Base-by-base conservation (phyloP, 768 basidiomycete species). In the Phlebiopsis flavidoalba region DNA sequence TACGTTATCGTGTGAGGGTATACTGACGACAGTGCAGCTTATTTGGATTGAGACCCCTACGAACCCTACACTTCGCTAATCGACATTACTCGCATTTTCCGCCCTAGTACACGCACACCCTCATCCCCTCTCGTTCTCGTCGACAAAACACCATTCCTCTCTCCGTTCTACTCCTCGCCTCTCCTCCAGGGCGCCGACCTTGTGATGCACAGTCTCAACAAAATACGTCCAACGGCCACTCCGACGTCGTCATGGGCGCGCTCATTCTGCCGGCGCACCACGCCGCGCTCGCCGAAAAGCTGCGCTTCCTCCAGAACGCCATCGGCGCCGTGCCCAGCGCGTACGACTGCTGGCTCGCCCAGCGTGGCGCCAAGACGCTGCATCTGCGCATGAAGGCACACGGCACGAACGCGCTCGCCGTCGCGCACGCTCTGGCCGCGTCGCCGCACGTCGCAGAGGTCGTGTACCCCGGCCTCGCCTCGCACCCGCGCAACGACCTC, bases 31-130 rank as follows among this genome's bases (percentile, higher is more conserved):
- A 3, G 17, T 21, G 7, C 62, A 96, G 92, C 78, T 97, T 10
- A 82, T 99, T 58, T 98, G 95, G 94, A 85, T 97, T 65, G 96
- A 99, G 74, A 80, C 91, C 0, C 96, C 95, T 0, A 98, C 96
- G 3, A 98, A 98, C 76, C 96, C 96, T 0, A 93, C 93, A 1
- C 85, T 98, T 10, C 86, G 91, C 17, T 98, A 40, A 86, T 95
- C 43, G 89, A 93, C 68, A 87, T 98, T 70, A 73, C 79, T 0
- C 83, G 85, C 57, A 83, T 98, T 64, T n/a, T 80, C 84, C 24
- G 69, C 79, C 11, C 75, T 96, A 53, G 86, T 87, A 2, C 82
- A 79, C 58, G 76, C 83, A 0, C 86, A 89, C 55, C 81, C 84
- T 79, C 84, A 0, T 70, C 74, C 0, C 95, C 95, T 0, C 77